Percentiles rank a stretch among this genome's conserved stretches.
Conservation (phyloP, 768 basidiomycete genomes). For the Collybia sp. region DNA sequence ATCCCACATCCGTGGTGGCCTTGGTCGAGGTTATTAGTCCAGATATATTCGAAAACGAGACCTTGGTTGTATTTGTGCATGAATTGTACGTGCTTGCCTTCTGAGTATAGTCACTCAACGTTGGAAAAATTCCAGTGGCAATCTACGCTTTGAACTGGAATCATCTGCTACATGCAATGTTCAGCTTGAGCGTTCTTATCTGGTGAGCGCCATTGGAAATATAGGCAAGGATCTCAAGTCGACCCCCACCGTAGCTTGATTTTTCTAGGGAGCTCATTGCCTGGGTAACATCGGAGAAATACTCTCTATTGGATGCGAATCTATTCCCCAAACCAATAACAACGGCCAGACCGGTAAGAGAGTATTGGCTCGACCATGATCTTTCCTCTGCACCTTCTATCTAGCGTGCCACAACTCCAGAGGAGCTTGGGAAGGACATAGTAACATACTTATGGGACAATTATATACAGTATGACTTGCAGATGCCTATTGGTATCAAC, state of each 20-base stretch:
- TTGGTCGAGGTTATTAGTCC: slow-evolving; percentile 36
- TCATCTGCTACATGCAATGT: slow-evolving; percentile 70
- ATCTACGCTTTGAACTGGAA: slow-evolving; percentile 79
- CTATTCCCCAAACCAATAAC: slow-evolving; percentile 59
- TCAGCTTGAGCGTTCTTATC: slow-evolving; percentile 75
- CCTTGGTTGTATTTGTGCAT: slow-evolving; percentile 84
- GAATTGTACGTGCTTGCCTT: slow-evolving; percentile 72
- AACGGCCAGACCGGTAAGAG: slow-evolving; percentile 25
- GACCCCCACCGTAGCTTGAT: slow-evolving; percentile 58
- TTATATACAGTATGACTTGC: slow-evolving; percentile 73
- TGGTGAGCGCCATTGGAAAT: slow-evolving; percentile 42
- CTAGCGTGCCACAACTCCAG: slow-evolving; percentile 36
- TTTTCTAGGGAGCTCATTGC: slow-evolving; percentile 73
- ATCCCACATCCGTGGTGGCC: not conserved
- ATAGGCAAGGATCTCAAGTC: not conserved
- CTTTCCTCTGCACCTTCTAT: not conserved
- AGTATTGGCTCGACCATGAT: not conserved
- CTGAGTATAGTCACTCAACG: not conserved
- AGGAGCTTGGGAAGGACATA: slow-evolving; percentile 50
- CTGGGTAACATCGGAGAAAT: slow-evolving; percentile 68
- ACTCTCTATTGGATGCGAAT: slow-evolving; percentile 83
- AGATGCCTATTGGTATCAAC: not conserved
- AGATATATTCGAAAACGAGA: slow-evolving; percentile 74
- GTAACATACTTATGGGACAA: slow-evolving; percentile 94
- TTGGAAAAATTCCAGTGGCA: slow-evolving; percentile 54